Evolutionary conservation across 306 rosid species (phyloP), one percentile per base, ranked within the genome.

Genomic region (Begonia masoniana): DNA sequence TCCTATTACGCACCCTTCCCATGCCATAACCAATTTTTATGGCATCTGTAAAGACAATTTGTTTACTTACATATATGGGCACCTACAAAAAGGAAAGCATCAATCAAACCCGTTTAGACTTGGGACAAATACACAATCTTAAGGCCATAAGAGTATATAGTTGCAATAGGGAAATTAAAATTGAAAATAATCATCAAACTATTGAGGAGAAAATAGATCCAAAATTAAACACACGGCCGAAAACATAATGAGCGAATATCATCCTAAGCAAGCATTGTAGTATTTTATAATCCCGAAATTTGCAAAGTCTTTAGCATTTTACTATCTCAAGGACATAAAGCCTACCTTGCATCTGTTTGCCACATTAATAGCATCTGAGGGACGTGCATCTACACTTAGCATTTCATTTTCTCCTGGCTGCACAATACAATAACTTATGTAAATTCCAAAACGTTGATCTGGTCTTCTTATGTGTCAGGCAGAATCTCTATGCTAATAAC

Each of bases 351-450:
- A 86, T 70, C 82, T 73, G 49, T 77, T 68, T 70, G 99, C 99
- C 53, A 92, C 77, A 70, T 79, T 86, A 64, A 92, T 78, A 70
- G 95, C 99, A 50, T 92, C 99, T 7, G 99, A 92, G 24, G 99
- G 96, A 39, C 99, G 93, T 41, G 80, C 88, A 74, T 92, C 96
- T 63, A 86, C 81, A 59, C 86, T 83, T 41, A 81, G 49, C 64
- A 79, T 62, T 43, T 77, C 87, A 66, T 64, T 61, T 73, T 67
- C 62, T 62, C 93, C 99, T 56, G 83, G 85, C 99, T 86, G 94
- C 79, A 92, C 50, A 64, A 66, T 13, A 69, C 58, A 17, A 24
- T 53, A 68, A 57, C 49, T 55, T 63, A 41, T 60, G 36, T 6
- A 26, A 26, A 26, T 26, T 26, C 35, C 35, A 51, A 51, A 52